Evolutionary conservation across 805 yeast species (phyloP).

Genomic region (Teunomyces stri): DNA sequence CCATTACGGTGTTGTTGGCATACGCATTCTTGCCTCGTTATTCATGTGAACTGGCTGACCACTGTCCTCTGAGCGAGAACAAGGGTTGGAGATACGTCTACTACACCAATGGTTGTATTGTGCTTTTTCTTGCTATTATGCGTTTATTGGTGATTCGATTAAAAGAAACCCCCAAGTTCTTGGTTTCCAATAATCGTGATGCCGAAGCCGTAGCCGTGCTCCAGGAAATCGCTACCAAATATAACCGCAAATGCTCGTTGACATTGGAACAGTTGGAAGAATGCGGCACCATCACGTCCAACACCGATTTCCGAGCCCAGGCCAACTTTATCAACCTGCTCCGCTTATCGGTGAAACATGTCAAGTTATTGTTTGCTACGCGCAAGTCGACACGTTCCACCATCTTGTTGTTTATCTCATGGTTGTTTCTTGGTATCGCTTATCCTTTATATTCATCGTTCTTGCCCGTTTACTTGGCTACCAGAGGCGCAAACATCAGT

Average conservation of each 20-base stretch:
- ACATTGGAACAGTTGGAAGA: constrained; percentile 21
- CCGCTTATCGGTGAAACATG: constrained; percentile 6
- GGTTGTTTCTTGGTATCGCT: constrained; percentile 49
- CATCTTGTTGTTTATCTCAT: constrained; percentile 11
- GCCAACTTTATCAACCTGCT: constrained; percentile 6
- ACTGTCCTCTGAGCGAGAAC: constrained; percentile 47
- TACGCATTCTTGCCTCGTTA: constrained; percentile 56
- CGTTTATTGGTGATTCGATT: constrained; percentile 36
- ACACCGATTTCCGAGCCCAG: constrained; percentile 18
- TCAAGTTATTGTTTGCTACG: constrained; percentile 12
- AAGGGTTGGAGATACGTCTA: constrained; percentile 62
- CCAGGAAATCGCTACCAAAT: constrained; percentile 40
- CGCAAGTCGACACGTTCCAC: constrained; percentile 8
- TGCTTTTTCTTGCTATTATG: constrained; percentile 32
- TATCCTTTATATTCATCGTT: constrained; percentile 56
- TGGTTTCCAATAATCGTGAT: constrained; percentile 51
- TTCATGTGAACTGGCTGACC: constrained; percentile 40
- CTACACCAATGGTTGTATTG: constrained; percentile 48
- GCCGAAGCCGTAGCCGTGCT: constrained; percentile 46
- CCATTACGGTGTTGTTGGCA: constrained; percentile 48
- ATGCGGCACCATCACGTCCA: constrained; percentile 16
- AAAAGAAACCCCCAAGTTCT: constrained; percentile 57
- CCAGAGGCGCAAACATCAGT: constrained; percentile 47
- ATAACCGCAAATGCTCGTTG: constrained; percentile 18
- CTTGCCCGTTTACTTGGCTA: constrained; percentile 38